These are phyloP conservation scores for Phlebopus sp. DNA, from an alignment of 1,284 basidiomycete species.

Conservation along the genomic window DNA sequence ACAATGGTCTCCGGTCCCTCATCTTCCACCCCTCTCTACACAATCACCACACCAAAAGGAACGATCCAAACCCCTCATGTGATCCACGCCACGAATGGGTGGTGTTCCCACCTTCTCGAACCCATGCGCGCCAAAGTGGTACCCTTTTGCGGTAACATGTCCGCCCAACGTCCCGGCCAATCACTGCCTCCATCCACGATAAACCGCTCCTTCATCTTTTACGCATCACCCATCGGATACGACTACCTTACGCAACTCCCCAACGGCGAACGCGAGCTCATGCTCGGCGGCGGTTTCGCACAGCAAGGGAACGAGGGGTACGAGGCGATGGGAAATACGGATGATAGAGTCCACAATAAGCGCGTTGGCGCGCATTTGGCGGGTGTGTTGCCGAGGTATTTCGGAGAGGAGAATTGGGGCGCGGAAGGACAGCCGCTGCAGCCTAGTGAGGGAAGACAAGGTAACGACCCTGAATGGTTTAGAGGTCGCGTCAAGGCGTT, in stretches of 20 bases:
- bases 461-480: slow-evolving; percentile 28
- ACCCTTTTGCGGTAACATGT: slow-evolving; percentile 49
- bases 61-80: slow-evolving; percentile 41
- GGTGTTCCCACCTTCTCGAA: slow-evolving; percentile 49
- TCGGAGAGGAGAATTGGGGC: slow-evolving; percentile 42
- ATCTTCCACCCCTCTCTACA: slow-evolving; percentile 31
- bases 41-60: slow-evolving; percentile 43
- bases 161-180: slow-evolving; percentile 46
- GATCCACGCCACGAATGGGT: slow-evolving; percentile 62
- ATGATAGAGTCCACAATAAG: slow-evolving; percentile 41
- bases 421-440: slow-evolving; percentile 25
- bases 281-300: slow-evolving; percentile 50
- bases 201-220: slow-evolving; percentile 42
- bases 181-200: slow-evolving; percentile 30
- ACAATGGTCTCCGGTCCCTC: slow-evolving; percentile 33
- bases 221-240: slow-evolving; percentile 38
- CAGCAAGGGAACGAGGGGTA: slow-evolving; percentile 33
- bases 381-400: slow-evolving; percentile 42
- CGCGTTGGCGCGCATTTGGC: slow-evolving; percentile 37
- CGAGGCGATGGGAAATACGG: slow-evolving; percentile 40
- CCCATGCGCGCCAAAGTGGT: slow-evolving; percentile 44
- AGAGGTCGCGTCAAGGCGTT: slow-evolving; percentile 42
- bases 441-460: slow-evolving; percentile 12
- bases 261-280: slow-evolving; percentile 39
- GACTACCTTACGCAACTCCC: slow-evolving; percentile 50